Percentiles rank a stretch among this genome's conserved stretches.
phyloP scores from a whole-genome alignment of 2,329 filamentous ascomycete genomes.

The Xylaria sp. region DNA sequence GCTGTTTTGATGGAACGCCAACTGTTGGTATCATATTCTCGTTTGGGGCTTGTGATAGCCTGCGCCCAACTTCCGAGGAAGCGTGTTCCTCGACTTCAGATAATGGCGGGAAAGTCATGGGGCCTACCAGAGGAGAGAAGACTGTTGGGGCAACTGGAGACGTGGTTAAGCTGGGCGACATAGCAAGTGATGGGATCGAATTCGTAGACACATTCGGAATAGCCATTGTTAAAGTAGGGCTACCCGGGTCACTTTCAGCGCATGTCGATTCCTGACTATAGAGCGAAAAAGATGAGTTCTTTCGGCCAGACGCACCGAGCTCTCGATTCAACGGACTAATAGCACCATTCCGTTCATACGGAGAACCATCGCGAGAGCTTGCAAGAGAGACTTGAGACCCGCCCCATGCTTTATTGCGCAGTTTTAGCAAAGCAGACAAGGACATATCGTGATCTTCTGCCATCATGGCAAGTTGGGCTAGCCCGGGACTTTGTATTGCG shows the following conservation, averaged over 20 bases:
- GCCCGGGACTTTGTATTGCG: conserved; percentile 72
- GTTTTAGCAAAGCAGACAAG: conserved; percentile 74
- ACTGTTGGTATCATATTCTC: conserved; percentile 41
- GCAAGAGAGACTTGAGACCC: conserved; percentile 79
- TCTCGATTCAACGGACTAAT: conserved; percentile 56
- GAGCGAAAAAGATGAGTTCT: conserved; percentile 61
- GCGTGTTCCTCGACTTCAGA: conserved; percentile 53
- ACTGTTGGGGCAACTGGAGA: conserved; percentile 38
- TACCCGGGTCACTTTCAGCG: conserved; percentile 57
- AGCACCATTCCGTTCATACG: conserved; percentile 56
- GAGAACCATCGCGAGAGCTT: conserved; percentile 59
- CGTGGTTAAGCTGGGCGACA: conserved; percentile 42
- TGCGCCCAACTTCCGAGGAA: conserved; percentile 24
- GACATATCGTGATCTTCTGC: conserved; percentile 77
- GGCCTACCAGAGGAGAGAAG: conserved; percentile 41
- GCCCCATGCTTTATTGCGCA: conserved; percentile 82
- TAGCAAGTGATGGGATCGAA: conserved; percentile 41
- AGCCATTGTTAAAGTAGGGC: conserved; percentile 61
- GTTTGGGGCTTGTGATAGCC: conserved; percentile 24
- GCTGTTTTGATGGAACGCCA: conserved; percentile 41
- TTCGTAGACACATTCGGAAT: conserved; percentile 45
- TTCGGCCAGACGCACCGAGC: conserved; percentile 53
- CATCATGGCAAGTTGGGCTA: conserved; percentile 79
- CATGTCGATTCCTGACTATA: conserved; percentile 60
- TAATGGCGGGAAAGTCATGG: conserved; percentile 52